A percentile compares a stretch with the other conserved stretches of the same genome.
phyloP scores from a whole-genome alignment of 352 stramenopile species.

The Pythium rishiriense region DNA sequence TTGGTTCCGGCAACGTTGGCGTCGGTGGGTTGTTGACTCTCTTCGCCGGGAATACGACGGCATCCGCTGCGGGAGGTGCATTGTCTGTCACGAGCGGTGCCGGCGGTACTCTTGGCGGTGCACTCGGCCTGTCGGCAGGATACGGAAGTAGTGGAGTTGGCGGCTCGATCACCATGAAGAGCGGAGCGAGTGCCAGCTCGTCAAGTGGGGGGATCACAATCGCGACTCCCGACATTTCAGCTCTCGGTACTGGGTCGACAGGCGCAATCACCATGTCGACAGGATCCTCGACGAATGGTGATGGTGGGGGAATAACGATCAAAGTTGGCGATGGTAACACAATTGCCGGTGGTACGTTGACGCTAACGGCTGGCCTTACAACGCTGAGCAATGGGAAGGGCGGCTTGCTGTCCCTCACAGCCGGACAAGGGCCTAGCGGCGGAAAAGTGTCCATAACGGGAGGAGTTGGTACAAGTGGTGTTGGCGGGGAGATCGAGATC shows the following conservation, averaged over 20 bases:
- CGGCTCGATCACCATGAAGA: slow-evolving; percentile 22
- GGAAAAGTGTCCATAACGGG: slow-evolving; percentile 31
- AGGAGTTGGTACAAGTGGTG: slow-evolving; percentile 37
- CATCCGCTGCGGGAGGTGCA: slow-evolving; percentile 15
- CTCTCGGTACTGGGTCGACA: slow-evolving; percentile 17
- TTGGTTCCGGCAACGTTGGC: slow-evolving; percentile 45
- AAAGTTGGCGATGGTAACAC: slow-evolving; percentile 40
- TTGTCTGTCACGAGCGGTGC: slow-evolving; percentile 19
- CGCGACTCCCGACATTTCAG: slow-evolving; percentile 19
- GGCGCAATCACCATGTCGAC: slow-evolving; percentile 21
- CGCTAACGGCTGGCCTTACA: slow-evolving; percentile 40
- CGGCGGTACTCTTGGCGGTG: slow-evolving; percentile 16
- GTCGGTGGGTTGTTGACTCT: slow-evolving; percentile 20
- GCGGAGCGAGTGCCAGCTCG: slow-evolving; percentile 18
- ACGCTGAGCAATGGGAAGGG: slow-evolving; percentile 33
- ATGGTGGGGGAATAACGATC: slow-evolving; percentile 39
- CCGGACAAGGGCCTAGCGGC: slow-evolving; percentile 35
- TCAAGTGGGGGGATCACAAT: slow-evolving; percentile 36
- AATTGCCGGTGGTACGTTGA: slow-evolving; percentile 42
- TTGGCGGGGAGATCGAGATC: slow-evolving; percentile 44
- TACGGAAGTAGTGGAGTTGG: slow-evolving; percentile 7
- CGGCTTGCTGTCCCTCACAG: slow-evolving; percentile 38
- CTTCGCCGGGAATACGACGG: slow-evolving; percentile 20
- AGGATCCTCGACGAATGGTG: slow-evolving; percentile 10
- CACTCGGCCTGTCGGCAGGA: slow-evolving; percentile 6